Conservation (phyloP, 164 flowering plant species). For the Macadamia tetraphylla region DNA sequence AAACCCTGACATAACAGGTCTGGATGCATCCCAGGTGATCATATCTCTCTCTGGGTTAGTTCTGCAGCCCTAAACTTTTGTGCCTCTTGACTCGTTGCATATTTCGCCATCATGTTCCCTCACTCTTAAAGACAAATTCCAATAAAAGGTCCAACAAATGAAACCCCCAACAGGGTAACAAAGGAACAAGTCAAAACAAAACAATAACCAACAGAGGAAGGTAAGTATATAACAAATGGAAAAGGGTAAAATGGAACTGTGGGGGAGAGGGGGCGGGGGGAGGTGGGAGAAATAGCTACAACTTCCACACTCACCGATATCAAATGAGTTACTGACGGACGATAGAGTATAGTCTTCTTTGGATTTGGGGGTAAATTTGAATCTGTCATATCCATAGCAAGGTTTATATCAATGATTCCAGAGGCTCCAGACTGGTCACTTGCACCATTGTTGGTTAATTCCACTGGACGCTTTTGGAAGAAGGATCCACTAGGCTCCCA, state of each 20-base stretch:
- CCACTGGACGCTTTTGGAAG: constrained; percentile 52
- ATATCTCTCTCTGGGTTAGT: too few species aligned
- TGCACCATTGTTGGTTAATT: constrained; percentile 52
- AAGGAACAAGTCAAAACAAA: too few species aligned
- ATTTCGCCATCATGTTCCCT: too few species aligned
- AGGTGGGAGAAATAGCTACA: not conserved
- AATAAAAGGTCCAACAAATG: too few species aligned
- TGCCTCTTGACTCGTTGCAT: too few species aligned
- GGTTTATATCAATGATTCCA: constrained; percentile 76
- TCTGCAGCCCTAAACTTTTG: too few species aligned
- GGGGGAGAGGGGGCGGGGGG: not conserved
- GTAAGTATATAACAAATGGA: too few species aligned
- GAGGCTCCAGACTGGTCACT: constrained; percentile 66
- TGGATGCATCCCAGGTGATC: too few species aligned
- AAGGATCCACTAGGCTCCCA: constrained; percentile 95
- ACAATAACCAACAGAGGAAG: too few species aligned
- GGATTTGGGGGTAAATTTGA: constrained; percentile 88
- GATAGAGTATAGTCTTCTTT: constrained; percentile 77
- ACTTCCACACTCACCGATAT: constrained; percentile 56
- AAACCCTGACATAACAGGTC: too few species aligned
- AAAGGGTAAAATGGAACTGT: not conserved
- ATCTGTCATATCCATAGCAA: constrained; percentile 74
- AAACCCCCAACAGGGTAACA: too few species aligned
- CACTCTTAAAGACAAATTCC: too few species aligned
- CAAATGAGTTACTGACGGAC: constrained; percentile 76